These are phyloP conservation scores for Otatea glauca DNA, from an alignment of 176 grass and related monocot species.

Conservation along the genomic window DNA sequence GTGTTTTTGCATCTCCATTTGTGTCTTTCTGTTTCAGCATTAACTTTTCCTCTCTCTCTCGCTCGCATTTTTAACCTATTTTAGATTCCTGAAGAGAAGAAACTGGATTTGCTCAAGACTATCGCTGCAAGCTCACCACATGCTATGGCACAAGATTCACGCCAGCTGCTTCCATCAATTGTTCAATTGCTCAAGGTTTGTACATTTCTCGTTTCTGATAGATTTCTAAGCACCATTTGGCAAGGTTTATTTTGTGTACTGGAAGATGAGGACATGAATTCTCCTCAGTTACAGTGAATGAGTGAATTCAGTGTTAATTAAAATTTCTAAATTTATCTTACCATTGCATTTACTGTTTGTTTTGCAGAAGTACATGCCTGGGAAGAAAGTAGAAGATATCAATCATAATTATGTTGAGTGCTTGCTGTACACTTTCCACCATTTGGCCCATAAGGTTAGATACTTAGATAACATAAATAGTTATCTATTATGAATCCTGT, in stretches of 20 bases:
- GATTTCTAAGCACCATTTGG: neutral
- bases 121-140: conserved; percentile 88
- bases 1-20: neutral
- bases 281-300: neutral
- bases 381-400: conserved; percentile 85
- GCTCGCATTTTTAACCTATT: conserved; percentile 2
- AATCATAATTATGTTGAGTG: conserved; percentile 87
- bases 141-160: conserved; percentile 90
- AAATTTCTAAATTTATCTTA: conserved; percentile 9
- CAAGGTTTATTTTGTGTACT: conserved; percentile 11
- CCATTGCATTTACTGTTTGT: conserved; percentile 34
- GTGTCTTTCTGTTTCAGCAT: neutral
- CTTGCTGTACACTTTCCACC: conserved; percentile 93
- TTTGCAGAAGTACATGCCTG: conserved; percentile 92
- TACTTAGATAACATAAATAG: conserved; percentile 46
- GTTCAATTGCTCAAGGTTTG: conserved; percentile 83
- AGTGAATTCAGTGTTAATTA: conserved; percentile 1
- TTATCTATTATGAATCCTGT: conserved; percentile 41
- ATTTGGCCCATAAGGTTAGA: conserved; percentile 92
- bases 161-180: conserved; percentile 88
- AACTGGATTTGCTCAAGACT: conserved; percentile 91
- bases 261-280: neutral
- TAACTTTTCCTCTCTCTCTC: neutral
- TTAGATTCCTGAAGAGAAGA: conserved; percentile 91
- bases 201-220: conserved; percentile 32